Evolutionary conservation across 2,329 filamentous ascomycete species (phyloP).

Genomic region (Calonectria hongkongensis): DNA sequence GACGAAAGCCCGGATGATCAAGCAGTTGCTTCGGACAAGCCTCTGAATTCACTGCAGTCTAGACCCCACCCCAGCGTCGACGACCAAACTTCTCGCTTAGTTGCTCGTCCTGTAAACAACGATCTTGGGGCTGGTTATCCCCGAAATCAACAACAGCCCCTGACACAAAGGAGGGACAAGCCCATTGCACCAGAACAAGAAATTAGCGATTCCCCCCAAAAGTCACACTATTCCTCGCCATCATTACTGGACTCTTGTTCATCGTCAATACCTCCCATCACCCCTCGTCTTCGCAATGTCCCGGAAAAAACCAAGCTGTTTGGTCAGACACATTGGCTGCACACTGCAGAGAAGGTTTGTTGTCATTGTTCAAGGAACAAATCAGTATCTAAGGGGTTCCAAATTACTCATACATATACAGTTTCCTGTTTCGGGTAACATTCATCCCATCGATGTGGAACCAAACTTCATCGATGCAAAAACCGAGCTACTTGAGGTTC

Average conservation of each 20-base stretch:
- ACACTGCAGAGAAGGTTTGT: conserved; percentile 52
- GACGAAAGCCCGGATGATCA: conserved; percentile 41
- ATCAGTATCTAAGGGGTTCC: no score
- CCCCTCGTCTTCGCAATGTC: conserved; percentile 51
- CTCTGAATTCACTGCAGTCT: not conserved
- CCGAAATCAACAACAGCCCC: conserved; percentile 38
- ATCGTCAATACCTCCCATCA: conserved; percentile 48
- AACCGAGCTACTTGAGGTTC: conserved; percentile 47
- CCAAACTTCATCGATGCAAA: conserved; percentile 52
- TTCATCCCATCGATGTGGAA: conserved; percentile 52
- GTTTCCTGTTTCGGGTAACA: conserved; percentile 52
- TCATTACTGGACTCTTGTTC: conserved; percentile 13
- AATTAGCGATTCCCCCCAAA: not conserved
- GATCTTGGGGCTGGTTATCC: conserved; percentile 33
- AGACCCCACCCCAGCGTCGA: conserved; percentile 28
- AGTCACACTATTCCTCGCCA: conserved; percentile 1
- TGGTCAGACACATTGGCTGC: conserved; percentile 55
- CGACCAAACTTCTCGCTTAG: conserved; percentile 22
- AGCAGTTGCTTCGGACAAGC: not conserved
- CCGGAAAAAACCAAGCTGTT: conserved; percentile 55
- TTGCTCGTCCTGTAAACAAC: conserved; percentile 5
- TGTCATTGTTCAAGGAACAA: not conserved
- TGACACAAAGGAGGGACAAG: conserved; percentile 12
- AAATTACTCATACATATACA: conserved; percentile 35
- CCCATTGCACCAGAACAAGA: conserved; percentile 26